These are phyloP conservation scores for Aspergillus awamori DNA, from an alignment of 2,329 filamentous ascomycete species.

Conservation along the genomic window DNA sequence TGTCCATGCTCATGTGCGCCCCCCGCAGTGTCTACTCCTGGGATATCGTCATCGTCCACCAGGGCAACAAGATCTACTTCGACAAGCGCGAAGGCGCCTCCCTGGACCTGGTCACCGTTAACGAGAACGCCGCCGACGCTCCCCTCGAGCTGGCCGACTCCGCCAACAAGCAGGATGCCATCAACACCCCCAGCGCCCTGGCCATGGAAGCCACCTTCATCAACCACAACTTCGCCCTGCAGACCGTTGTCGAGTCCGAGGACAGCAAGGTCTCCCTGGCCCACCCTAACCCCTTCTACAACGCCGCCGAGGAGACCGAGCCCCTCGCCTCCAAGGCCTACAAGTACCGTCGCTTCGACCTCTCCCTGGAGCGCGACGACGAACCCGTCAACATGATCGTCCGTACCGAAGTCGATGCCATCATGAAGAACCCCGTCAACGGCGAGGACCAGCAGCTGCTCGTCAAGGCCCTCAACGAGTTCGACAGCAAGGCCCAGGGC, in stretches of 20 bases:
- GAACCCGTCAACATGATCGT: constrained; percentile 92
- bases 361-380: constrained; percentile 87
- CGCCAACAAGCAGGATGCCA: constrained; percentile 74
- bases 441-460: constrained; percentile 90
- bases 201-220: constrained; percentile 98
- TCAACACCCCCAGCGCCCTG: constrained; percentile 91
- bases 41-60: constrained; percentile 92
- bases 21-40: constrained; percentile 96
- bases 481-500: constrained; percentile 96
- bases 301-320: constrained; percentile 86
- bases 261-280: constrained; percentile 78
- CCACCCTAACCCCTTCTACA: constrained; percentile 97
- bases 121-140: constrained; percentile 96
- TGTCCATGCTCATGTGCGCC: constrained; percentile 99
- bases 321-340: constrained; percentile 95
- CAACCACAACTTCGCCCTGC: constrained; percentile 99
- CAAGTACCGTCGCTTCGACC: constrained; percentile 96
- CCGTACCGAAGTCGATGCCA: constrained; percentile 90
- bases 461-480: constrained; percentile 97
- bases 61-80: constrained; percentile 96
- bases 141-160: constrained; percentile 83
- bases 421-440: constrained; percentile 90
- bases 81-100: constrained; percentile 97
- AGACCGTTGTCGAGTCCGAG: constrained; percentile 85
- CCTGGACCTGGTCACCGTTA: constrained; percentile 96